Conservation (phyloP, 2,329 filamentous ascomycete species). For the Ilyonectria robusta region DNA sequence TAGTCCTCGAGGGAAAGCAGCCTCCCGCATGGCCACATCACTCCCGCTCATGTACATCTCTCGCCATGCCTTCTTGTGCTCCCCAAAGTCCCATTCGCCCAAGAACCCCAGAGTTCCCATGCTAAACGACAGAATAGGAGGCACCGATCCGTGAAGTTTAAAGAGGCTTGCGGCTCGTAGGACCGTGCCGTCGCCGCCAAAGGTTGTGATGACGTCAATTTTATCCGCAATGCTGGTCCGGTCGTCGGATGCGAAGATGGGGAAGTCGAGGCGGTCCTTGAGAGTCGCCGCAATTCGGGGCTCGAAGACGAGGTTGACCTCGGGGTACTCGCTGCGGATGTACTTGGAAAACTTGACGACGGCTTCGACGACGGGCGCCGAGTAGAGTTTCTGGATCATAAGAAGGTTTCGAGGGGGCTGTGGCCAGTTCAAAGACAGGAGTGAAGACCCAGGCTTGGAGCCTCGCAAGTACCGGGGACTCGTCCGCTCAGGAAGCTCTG, state of each 20-base stretch:
- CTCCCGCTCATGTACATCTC: slow-evolving; percentile 89
- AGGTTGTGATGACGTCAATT: slow-evolving; percentile 89
- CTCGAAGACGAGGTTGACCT: slow-evolving; percentile 87
- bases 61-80: slow-evolving; percentile 92
- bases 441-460: slow-evolving; percentile 64
- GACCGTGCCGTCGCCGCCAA: slow-evolving; percentile 81
- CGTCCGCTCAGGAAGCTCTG: slow-evolving; percentile 52
- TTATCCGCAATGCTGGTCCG: slow-evolving; percentile 77
- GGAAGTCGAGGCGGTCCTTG: slow-evolving; percentile 79
- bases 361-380: slow-evolving; percentile 66
- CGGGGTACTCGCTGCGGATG: slow-evolving; percentile 83
- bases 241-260: slow-evolving; percentile 74
- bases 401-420: slow-evolving; percentile 70
- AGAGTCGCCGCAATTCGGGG: slow-evolving; percentile 79
- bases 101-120: slow-evolving; percentile 97
- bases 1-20: slow-evolving; percentile 52
- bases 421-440: slow-evolving; percentile 69
- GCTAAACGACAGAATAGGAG: slow-evolving; percentile 93
- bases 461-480: slow-evolving; percentile 55
- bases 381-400: slow-evolving; percentile 71
- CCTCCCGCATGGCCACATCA: slow-evolving; percentile 63
- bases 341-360: slow-evolving; percentile 76
- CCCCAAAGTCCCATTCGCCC: slow-evolving; percentile 95
- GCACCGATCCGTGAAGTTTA: slow-evolving; percentile 84
- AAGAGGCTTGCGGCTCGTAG: slow-evolving; percentile 67